Evolutionary conservation across 805 yeast species (phyloP), one percentile per base, ranked within the genome.

Genomic region (Candida wancherniae): DNA sequence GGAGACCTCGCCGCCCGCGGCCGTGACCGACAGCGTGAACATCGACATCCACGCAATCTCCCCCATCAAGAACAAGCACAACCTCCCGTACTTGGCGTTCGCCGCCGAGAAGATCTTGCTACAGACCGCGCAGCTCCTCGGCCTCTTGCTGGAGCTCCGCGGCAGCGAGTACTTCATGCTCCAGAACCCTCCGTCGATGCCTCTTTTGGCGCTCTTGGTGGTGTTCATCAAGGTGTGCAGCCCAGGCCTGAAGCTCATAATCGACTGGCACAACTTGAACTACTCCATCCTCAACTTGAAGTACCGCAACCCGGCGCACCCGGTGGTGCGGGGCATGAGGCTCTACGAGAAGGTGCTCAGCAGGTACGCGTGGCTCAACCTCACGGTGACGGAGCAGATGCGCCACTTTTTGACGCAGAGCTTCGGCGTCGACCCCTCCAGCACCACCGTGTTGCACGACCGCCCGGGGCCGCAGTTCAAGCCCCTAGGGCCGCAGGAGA

Each of bases 231-330:
- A 61, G 26, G 20, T 74, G 11, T 57, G 65, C 37, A 57, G 75
- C 24, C 70, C 74, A 9, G 68, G 76, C 2, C 66, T 88, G 4
- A 69, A 71, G 48, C 57, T 90, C 15, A 69, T 92, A 13, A 74
- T 92, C 28, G 99, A 92, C 58, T 92, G 98, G 98, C 99, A 92
- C 57, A 92, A 92, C 56, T 66, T 92, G 45, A 95, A 94, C 23
- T 90, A 75, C 55, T 74, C 94, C 2, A 84, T 92, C 16, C 58
- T 92, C 35, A 79, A 81, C 31, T 53, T 90, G 49, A 77, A 77
- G 44, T 75, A 76, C 43, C 50, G 67, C 4, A 68, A 68, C 33
- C 52, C 57, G 29, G 58, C 57, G 19, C 84, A 84, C 50, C 78
- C 81, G 0, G 55, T 84, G 33, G 94, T 87, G 2, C 54, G 61